Percentiles rank a stretch among this genome's conserved stretches.
phyloP scores from a whole-genome alignment of 192 early-diverging fungal species.

The Irineochytrium annulatum region DNA sequence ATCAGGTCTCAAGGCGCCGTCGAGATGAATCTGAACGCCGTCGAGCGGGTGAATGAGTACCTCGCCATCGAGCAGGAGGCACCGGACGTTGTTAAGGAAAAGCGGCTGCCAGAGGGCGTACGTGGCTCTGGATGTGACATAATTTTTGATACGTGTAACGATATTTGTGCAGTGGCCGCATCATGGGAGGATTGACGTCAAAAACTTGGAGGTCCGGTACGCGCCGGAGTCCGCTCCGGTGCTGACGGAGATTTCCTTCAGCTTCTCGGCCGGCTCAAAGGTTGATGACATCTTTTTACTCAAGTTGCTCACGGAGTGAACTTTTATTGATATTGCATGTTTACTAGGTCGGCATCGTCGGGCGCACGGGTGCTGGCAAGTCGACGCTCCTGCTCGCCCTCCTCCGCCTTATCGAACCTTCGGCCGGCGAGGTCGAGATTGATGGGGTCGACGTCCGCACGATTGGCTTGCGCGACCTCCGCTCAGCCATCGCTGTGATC shows the following conservation, averaged over 20 bases:
- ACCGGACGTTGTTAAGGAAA: conserved; percentile 49
- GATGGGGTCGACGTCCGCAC: conserved; percentile 67
- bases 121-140: conserved; percentile 1
- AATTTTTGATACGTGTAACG: conserved; percentile 15
- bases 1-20: conserved; percentile 53
- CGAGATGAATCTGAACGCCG: conserved; percentile 54
- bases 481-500: conserved; percentile 49
- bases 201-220: conserved; percentile 69
- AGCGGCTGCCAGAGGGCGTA: conserved; percentile 22
- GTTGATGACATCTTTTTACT: conserved; percentile 3
- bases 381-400: conserved; percentile 66
- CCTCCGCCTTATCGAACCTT: conserved; percentile 64
- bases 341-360: conserved; percentile 36
- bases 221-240: conserved; percentile 59
- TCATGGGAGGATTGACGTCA: conserved; percentile 66
- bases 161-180: conserved; percentile 49
- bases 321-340: background rate
- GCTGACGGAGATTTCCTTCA: conserved; percentile 68
- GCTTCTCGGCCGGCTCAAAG: conserved; percentile 53
- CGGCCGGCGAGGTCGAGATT: conserved; percentile 58
- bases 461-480: conserved; percentile 56
- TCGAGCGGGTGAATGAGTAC: conserved; percentile 88
- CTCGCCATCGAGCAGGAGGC: conserved; percentile 77
- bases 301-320: background rate
- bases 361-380: conserved; percentile 77